phyloP scores from a whole-genome alignment of 306 rosid species.

The Pueraria montana region DNA sequence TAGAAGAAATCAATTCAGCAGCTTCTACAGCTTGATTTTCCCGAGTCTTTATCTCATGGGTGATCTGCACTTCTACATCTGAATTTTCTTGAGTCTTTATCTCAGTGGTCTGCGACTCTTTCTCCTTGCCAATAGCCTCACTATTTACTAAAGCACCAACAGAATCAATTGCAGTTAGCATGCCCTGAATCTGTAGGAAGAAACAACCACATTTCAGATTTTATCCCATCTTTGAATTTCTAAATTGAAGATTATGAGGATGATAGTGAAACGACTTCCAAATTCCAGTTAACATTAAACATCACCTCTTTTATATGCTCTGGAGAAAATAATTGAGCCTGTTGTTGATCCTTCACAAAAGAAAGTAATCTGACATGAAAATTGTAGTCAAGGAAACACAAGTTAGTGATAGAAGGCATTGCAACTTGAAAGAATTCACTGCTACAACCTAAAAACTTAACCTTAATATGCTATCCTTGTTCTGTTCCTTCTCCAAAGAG shows the following conservation, averaged over 20 bases:
- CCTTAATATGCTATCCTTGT: constrained; percentile 66
- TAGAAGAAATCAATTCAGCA: constrained; percentile 51
- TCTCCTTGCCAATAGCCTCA: constrained; percentile 48
- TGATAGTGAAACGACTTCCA: constrained; percentile 10
- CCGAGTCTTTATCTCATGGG: constrained; percentile 44
- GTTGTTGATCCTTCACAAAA: constrained; percentile 56
- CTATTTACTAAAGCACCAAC: constrained; percentile 36
- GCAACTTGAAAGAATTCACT: constrained; percentile 14
- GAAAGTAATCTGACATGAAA: constrained; percentile 73
- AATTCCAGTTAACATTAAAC: constrained; percentile 42
- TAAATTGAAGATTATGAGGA: constrained; percentile 6
- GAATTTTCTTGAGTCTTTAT: constrained; percentile 44
- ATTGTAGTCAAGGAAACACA: constrained; percentile 43
- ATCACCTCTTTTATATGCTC: constrained; percentile 80
- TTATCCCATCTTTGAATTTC: constrained; percentile 39
- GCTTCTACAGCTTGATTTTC: constrained; percentile 47
- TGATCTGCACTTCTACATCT: constrained; percentile 45
- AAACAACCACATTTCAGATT: constrained; percentile 50
- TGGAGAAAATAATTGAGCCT: constrained; percentile 58
- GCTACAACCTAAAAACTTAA: constrained; percentile 30
- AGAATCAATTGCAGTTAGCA: constrained; percentile 59
- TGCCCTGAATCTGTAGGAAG: constrained; percentile 67
- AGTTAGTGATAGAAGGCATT: constrained; percentile 42
- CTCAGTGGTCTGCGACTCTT: constrained; percentile 49
- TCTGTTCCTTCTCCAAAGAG: constrained; percentile 58